A percentile compares a stretch with the other conserved stretches of the same genome.
These are phyloP conservation scores for Pythium coloratum DNA, from an alignment of 352 stramenopile species.

Conservation along the genomic window DNA sequence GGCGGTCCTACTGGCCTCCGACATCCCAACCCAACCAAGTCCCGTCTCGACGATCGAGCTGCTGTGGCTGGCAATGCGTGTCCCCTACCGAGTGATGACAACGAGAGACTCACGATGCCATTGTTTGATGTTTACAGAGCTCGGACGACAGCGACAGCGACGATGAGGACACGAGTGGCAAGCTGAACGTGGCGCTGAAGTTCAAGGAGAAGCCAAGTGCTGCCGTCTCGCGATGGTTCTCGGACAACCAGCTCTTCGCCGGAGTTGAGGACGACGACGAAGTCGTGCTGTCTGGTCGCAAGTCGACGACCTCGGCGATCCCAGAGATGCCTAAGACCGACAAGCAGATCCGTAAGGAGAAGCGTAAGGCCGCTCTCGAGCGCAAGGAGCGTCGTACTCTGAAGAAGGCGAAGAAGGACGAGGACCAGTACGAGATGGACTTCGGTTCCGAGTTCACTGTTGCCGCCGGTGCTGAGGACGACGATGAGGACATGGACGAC, in stretches of 20 bases:
- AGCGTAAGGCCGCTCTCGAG: constrained; percentile 94
- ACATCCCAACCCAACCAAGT: constrained; percentile 32
- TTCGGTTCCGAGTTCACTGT: constrained; percentile 73
- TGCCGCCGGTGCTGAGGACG: constrained; percentile 29
- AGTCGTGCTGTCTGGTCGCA: constrained; percentile 18
- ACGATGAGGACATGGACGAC: constrained; percentile 54
- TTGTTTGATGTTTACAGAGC: constrained; percentile 50
- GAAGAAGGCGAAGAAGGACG: constrained; percentile 84
- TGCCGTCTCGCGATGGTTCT: constrained; percentile 82
- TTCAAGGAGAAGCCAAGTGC: constrained; percentile 78
- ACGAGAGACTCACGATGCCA: neutral
- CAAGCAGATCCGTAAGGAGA: constrained; percentile 97
- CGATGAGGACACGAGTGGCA: constrained; percentile 46
- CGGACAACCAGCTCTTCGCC: constrained; percentile 81
- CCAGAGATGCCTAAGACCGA: constrained; percentile 97
- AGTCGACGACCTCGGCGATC: constrained; percentile 26
- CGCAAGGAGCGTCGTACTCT: constrained; percentile 83
- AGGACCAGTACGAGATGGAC: constrained; percentile 83
- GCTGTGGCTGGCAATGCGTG: constrained; percentile 7
- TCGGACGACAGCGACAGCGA: constrained; percentile 59
- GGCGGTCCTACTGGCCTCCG: constrained; percentile 79
- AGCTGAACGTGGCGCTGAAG: constrained; percentile 72
- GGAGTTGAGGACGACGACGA: constrained; percentile 63
- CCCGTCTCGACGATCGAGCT: neutral
- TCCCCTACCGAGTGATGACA: neutral